Percentiles rank a stretch among this genome's conserved stretches.
phyloP scores from a whole-genome alignment of 495 filamentous ascomycete species.

The Penicillium desertorum region DNA sequence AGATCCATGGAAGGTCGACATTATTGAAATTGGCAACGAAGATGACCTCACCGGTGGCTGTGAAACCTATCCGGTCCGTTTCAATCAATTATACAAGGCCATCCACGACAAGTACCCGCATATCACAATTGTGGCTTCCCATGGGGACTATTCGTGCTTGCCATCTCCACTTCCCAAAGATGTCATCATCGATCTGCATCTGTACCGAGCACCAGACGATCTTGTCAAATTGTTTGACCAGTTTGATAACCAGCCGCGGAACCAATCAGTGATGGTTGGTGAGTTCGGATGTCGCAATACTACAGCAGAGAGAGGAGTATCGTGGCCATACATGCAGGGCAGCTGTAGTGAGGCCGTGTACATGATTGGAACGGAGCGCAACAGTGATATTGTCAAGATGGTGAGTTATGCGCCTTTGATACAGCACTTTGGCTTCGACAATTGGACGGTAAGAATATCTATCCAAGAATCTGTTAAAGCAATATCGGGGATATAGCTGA shows the following conservation, averaged over 20 bases:
- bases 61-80: slow-evolving; percentile 46
- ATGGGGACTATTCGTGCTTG: slow-evolving; percentile 35
- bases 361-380: slow-evolving; percentile 66
- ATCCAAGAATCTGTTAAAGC: not conserved
- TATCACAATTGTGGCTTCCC: slow-evolving; percentile 44
- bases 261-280: slow-evolving; percentile 46
- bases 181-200: slow-evolving; percentile 48
- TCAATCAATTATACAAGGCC: slow-evolving; percentile 44
- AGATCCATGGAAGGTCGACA: slow-evolving; percentile 48
- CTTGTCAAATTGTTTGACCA: slow-evolving; percentile 55
- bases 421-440: slow-evolving; percentile 44
- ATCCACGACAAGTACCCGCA: slow-evolving; percentile 48
- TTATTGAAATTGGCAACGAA: slow-evolving; percentile 58
- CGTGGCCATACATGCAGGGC: slow-evolving; percentile 53
- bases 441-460: slow-evolving; percentile 39
- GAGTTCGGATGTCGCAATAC: slow-evolving; percentile 60
- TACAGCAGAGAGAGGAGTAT: slow-evolving; percentile 31
- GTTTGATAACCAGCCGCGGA: slow-evolving; percentile 50
- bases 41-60: slow-evolving; percentile 49
- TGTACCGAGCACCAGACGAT: slow-evolving; percentile 51
- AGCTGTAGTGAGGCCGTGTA: slow-evolving; percentile 65
- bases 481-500: not conserved
- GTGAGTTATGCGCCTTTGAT: slow-evolving; percentile 52
- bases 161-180: slow-evolving; percentile 31
- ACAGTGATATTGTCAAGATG: slow-evolving; percentile 57